Percentiles rank a stretch among this genome's conserved stretches.
Conservation (phyloP, 164 flowering plant genomes). For the Vitis rotundifolia region DNA sequence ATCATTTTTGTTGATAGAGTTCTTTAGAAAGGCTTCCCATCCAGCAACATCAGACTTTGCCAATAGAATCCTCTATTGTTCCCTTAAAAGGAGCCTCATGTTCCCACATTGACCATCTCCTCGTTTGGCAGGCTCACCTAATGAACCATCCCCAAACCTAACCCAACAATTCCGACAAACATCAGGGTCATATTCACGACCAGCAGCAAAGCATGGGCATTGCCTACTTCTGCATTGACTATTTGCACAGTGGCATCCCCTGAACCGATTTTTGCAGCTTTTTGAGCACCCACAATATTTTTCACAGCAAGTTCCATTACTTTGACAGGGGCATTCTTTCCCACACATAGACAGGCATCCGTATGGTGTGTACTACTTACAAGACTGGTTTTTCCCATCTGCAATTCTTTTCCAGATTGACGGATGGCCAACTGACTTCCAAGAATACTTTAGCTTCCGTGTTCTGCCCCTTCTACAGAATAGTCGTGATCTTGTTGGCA, state of each 20-base stretch:
- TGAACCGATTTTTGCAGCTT: slow-evolving; percentile 92
- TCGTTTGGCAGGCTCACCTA: slow-evolving; percentile 76
- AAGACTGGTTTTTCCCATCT: slow-evolving; percentile 72
- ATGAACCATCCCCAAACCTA: slow-evolving; percentile 92
- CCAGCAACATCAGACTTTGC: too few relatives aligned
- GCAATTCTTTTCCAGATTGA: slow-evolving; percentile 86
- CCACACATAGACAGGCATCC: slow-evolving; percentile 80
- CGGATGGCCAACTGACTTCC: slow-evolving; percentile 91
- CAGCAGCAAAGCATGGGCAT: slow-evolving; percentile 99
- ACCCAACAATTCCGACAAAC: slow-evolving; percentile 99
- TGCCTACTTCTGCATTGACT: slow-evolving; percentile 98
- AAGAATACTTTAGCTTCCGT: slow-evolving; percentile 79
- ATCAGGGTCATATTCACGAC: slow-evolving; percentile 99
- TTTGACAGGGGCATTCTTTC: slow-evolving; percentile 83
- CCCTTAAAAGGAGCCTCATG: slow-evolving; percentile 89
- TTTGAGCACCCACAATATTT: slow-evolving; percentile 79
- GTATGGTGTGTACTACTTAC: slow-evolving; percentile 89
- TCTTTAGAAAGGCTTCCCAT: too few relatives aligned
- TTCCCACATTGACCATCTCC: slow-evolving; percentile 97
- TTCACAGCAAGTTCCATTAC: slow-evolving; percentile 37
- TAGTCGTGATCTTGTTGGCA: slow-evolving; percentile 58
- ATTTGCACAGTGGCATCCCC: slow-evolving; percentile 98
- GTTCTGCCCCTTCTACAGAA: slow-evolving; percentile 83
- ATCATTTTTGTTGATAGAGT: too few relatives aligned
- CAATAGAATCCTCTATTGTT: slow-evolving; percentile 90